Evolutionary conservation across 2,329 filamentous ascomycete genomes (phyloP), one percentile per base, ranked within the genome.

Genomic region (Hypoxylon sp.): DNA sequence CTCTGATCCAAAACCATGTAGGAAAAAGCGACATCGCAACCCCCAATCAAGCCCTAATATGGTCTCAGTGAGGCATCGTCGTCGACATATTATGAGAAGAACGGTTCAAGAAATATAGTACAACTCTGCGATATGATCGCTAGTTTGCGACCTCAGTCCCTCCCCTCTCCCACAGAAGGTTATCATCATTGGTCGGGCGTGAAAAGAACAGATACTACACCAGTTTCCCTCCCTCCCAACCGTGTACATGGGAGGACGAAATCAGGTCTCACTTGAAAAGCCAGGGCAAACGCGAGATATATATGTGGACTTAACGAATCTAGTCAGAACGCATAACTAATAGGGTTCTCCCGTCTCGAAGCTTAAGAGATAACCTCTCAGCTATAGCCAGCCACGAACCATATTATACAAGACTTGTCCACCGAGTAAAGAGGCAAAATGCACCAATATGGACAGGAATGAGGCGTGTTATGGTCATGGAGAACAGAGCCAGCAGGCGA

Each of bases 201-300:
- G 29, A 37, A 53, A 47, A 46, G 57, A 60, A 39, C 57, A 61
- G 48, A 53, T 23, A 16, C 16, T 30, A 41, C 16, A 9, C 37
- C 12, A 12, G 37, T 6, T 41, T 41, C 16, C 37, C 37, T 19
- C 37, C 37, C 16, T 21, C 16, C n/a, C 37, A 41, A 41, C 37
- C 32, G 32, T 34, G 32, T 41, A 16, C 16, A 19, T 41, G 16
- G 16, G 6, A 7, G 37, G 37, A 19, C 2, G 8, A 5, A 11
- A 41, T 6, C 37, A 41, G 9, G 8, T 19, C 11, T 41, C 37
- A 11, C 37, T 21, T 41, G 7, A 41, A 41, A 41, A 9, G 37
- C 37, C 37, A 41, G 37, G 16, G 37, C 37, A 21, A 41, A 21
- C 37, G 6, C 19, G 2, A 41, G 19, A 21, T 41, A 9, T 11